Evolutionary conservation across 2,329 filamentous ascomycete species (phyloP).

Genomic region (Apiospora arundinis): DNA sequence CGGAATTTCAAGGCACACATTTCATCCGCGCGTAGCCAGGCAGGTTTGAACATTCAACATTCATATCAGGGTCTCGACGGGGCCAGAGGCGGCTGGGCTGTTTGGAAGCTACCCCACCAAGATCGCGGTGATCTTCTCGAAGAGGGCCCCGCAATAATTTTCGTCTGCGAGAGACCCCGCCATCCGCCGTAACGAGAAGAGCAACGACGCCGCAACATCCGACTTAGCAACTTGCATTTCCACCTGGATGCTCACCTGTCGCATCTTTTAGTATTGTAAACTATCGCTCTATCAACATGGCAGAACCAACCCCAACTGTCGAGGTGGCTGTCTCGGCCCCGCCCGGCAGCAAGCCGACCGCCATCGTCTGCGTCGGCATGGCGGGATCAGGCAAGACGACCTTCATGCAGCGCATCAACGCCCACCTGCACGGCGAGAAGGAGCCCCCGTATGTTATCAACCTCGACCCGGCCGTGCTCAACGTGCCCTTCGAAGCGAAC

Average conservation of each 20-base stretch:
- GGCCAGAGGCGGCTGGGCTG: not conserved
- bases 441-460: conserved; percentile 94
- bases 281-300: not conserved
- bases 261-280: not conserved
- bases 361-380: conserved; percentile 96
- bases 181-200: not conserved
- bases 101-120: conserved; percentile 12
- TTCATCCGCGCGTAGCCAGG: not conserved
- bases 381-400: conserved; percentile 99
- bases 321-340: not conserved
- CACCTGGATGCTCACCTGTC: too few species aligned
- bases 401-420: conserved; percentile 98
- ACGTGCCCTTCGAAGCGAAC: conserved; percentile 93
- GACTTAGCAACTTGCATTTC: not conserved
- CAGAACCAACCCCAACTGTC: not conserved
- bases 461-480: conserved; percentile 92
- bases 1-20: not conserved
- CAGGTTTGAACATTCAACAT: not conserved
- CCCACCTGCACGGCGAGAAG: conserved; percentile 82
- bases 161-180: conserved; percentile 18
- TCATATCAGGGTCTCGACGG: too few species aligned
- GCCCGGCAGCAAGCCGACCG: conserved; percentile 61
- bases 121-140: not conserved
- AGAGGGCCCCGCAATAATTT: conserved; percentile 14
- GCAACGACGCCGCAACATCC: conserved; percentile 2